Evolutionary conservation across 2,329 filamentous ascomycete species (phyloP), one percentile per base, ranked within the genome.

Genomic region (Trichoderma semiorbis): DNA sequence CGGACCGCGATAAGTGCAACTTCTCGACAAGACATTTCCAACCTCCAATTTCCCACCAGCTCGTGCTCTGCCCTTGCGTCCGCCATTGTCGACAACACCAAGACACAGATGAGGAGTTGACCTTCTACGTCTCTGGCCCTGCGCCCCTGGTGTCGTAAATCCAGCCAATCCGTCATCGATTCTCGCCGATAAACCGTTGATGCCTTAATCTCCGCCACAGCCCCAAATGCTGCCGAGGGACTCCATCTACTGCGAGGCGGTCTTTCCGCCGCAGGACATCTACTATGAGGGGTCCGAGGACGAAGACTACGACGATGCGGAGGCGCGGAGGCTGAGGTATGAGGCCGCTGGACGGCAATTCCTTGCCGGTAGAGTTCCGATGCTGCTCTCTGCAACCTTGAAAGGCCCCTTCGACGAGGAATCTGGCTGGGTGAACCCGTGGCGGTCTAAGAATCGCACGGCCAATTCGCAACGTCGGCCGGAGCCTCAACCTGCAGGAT

Each of bases 331-430:
- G 30, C 79, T 82, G 26, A 85, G 88, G 72, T 89, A 90, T 72
- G 90, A 92, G 78, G 79, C 83, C 0, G 86, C 90, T 14, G 91
- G 88, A 1, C 80, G 84, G 36, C 84, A 85, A 39, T 93, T 87
- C 75, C 80, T 92, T 47, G 80, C 83, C 7, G 91, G 91, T 0
- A 81, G 84, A 34, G 77, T 84, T 2, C 85, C 91, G 0, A 76
- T 86, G 28, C 83, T 94, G 3, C 78, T 90, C 3, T 91, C 91
- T 14, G 87, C 91, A 7, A 80, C 81, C 7, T 81, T 93, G 3
- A 85, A 81, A 72, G 91, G 91, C 0, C 91, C 91, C 0, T 91
- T 93, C 74, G 83, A 85, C 26, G 53, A 69, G 36, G 74, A 62
- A 7, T 76, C 77, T 7, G 75, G 77, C 50, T 81, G 79, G 79